Conservation (phyloP, 1,139 yeast genomes). For the Fermentozyma sake region DNA sequence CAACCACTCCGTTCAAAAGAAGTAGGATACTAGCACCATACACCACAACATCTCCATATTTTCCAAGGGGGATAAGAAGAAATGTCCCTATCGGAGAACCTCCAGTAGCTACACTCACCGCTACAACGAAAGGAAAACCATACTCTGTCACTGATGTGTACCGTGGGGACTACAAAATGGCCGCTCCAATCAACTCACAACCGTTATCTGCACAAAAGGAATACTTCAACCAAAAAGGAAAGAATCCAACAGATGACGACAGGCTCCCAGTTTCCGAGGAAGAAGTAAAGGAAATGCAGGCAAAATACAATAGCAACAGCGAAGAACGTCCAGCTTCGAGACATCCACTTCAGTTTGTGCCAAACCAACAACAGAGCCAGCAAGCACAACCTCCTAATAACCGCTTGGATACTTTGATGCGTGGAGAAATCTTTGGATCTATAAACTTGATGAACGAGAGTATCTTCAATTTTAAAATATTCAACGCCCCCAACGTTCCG, state of each 20-base stretch:
- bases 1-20: slow-evolving; percentile 6
- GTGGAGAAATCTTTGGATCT: slow-evolving; percentile 40
- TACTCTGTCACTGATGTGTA: slow-evolving; percentile 44
- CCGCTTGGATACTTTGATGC: too few species aligned
- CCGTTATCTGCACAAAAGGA: slow-evolving; percentile 53
- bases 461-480: slow-evolving; percentile 39
- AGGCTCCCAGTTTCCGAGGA: slow-evolving; percentile 35
- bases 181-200: slow-evolving; percentile 51
- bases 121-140: slow-evolving; percentile 3
- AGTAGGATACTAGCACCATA: slow-evolving; percentile 9
- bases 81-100: slow-evolving; percentile 1
- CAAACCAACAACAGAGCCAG: too few species aligned
- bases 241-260: slow-evolving; percentile 36
- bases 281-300: slow-evolving; percentile 37
- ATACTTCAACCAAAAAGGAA: slow-evolving; percentile 28
- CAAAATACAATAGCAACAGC: slow-evolving; percentile 19
- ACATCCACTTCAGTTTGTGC: too few species aligned
- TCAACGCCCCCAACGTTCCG: slow-evolving; percentile 13
- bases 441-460: slow-evolving; percentile 42
- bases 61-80: slow-evolving; percentile 9
- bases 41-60: slow-evolving; percentile 10
- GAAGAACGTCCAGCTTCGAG: too few species aligned
- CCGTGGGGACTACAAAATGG: slow-evolving; percentile 41
- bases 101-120: slow-evolving; percentile 1
- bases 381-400: too few species aligned